Evolutionary conservation across 257 asterid species (phyloP).

Genomic region (Nicotiana noctiflora): DNA sequence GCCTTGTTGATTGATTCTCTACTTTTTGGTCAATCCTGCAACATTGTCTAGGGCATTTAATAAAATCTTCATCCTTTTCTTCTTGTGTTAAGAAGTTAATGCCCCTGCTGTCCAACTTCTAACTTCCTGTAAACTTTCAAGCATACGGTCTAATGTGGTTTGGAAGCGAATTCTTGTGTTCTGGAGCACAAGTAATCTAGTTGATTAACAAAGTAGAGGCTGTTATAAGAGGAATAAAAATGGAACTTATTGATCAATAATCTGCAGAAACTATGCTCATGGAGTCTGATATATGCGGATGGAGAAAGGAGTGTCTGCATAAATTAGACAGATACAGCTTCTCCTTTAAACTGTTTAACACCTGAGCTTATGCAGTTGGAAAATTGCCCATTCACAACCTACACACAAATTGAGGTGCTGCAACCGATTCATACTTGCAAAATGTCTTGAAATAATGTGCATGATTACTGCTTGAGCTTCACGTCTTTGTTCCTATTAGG

Average conservation of each 20-base stretch:
- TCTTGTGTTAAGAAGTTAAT: too few relatives aligned
- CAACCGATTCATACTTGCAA: background rate
- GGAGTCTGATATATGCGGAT: background rate
- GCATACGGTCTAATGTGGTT: background rate
- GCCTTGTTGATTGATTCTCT: background rate
- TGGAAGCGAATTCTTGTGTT: background rate
- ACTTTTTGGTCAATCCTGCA: background rate
- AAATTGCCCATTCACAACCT: background rate
- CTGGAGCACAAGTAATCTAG: background rate
- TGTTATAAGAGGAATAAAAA: background rate
- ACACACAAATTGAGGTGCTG: background rate
- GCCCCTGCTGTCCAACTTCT: too few relatives aligned
- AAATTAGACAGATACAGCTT: background rate
- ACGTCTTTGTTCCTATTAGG: background rate
- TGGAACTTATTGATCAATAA: background rate
- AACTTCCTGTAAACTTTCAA: too few relatives aligned
- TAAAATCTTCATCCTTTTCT: background rate
- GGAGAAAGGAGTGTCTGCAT: slow-evolving; percentile 3
- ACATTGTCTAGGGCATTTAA: background rate
- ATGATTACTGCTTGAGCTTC: background rate
- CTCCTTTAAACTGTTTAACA: background rate
- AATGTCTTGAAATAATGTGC: background rate
- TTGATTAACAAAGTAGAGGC: background rate
- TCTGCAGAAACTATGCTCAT: background rate
- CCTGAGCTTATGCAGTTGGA: background rate